Evolutionary conservation across 2,329 filamentous ascomycete genomes (phyloP).

Genomic region (Colletotrichum sansevieriae): DNA sequence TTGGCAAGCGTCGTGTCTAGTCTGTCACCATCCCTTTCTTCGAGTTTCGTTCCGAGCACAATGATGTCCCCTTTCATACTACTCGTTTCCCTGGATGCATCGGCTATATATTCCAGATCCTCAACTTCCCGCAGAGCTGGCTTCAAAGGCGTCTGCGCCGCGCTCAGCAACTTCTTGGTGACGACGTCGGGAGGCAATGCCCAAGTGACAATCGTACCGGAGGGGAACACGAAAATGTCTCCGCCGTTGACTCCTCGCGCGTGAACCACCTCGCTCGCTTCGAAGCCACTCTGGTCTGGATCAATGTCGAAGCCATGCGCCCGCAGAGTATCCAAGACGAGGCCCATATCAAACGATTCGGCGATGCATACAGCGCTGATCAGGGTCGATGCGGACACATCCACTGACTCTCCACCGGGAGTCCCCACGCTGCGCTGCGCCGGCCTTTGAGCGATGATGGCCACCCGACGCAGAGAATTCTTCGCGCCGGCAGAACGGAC

Average conservation of each 20-base stretch:
- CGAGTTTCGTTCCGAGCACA: slow-evolving; percentile 81
- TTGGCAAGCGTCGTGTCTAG: slow-evolving; percentile 83
- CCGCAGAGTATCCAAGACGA: slow-evolving; percentile 68
- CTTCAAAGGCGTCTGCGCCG: slow-evolving; percentile 81
- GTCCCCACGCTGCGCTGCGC: slow-evolving; percentile 55
- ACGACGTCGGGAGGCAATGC: slow-evolving; percentile 83
- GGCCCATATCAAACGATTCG: slow-evolving; percentile 74
- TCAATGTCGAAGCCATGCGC: slow-evolving; percentile 73
- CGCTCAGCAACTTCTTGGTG: slow-evolving; percentile 78
- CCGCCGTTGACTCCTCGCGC: slow-evolving; percentile 74
- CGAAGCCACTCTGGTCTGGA: slow-evolving; percentile 72
- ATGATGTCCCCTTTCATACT: slow-evolving; percentile 89
- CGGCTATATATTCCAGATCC: slow-evolving; percentile 88
- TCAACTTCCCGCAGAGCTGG: slow-evolving; percentile 82
- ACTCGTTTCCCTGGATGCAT: slow-evolving; percentile 79
- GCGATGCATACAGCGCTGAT: slow-evolving; percentile 73
- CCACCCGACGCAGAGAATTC: slow-evolving; percentile 85
- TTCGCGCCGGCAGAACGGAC: slow-evolving; percentile 65
- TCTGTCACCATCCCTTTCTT: slow-evolving; percentile 58
- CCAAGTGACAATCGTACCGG: slow-evolving; percentile 94
- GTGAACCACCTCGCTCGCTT: slow-evolving; percentile 73
- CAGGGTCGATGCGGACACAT: slow-evolving; percentile 56
- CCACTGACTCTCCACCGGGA: slow-evolving; percentile 50
- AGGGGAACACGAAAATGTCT: slow-evolving; percentile 96
- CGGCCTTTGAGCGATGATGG: slow-evolving; percentile 83